A percentile compares a stretch with the other conserved stretches of the same genome.
Conservation (phyloP, 192 early-diverging fungal species). For the Thamnidium elegans region DNA sequence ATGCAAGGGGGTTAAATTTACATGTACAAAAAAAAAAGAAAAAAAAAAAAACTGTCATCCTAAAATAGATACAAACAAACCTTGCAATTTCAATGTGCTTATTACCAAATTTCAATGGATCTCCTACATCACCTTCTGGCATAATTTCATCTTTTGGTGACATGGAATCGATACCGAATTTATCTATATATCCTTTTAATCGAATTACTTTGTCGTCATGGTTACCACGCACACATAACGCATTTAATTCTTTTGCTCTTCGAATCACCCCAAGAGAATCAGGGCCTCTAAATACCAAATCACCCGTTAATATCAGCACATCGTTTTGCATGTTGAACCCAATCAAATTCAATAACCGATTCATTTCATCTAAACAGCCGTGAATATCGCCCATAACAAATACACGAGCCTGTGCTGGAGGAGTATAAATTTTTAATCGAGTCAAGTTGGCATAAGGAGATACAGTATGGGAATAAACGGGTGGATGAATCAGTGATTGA, state of each 20-base stretch:
- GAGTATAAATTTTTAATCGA: not conserved
- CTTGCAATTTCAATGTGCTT: constrained; percentile 36
- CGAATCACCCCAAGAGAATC: constrained; percentile 56
- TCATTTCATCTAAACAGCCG: constrained; percentile 55
- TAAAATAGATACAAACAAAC: constrained; percentile 9
- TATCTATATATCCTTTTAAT: constrained; percentile 35
- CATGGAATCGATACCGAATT: constrained; percentile 12
- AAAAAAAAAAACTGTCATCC: no score
- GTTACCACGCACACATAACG: constrained; percentile 66
- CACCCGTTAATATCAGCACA: constrained; percentile 62
- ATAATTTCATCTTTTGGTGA: not conserved
- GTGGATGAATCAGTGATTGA: not conserved
- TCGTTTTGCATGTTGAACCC: constrained; percentile 39
- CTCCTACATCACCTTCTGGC: constrained; percentile 33
- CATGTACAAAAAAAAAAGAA: not conserved
- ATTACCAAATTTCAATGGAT: constrained; percentile 26
- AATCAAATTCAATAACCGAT: constrained; percentile 47
- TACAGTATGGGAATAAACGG: not conserved
- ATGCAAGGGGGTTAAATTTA: not conserved
- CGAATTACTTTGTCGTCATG: constrained; percentile 71
- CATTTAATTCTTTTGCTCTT: constrained; percentile 44
- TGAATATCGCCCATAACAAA: constrained; percentile 77
- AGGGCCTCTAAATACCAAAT: constrained; percentile 63
- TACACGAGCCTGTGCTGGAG: constrained; percentile 28
- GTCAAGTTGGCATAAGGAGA: constrained; percentile 35